Percentiles rank a stretch among this genome's conserved stretches.
Conservation (phyloP, 768 basidiomycete species). For the Cyclocybe aegerita region DNA sequence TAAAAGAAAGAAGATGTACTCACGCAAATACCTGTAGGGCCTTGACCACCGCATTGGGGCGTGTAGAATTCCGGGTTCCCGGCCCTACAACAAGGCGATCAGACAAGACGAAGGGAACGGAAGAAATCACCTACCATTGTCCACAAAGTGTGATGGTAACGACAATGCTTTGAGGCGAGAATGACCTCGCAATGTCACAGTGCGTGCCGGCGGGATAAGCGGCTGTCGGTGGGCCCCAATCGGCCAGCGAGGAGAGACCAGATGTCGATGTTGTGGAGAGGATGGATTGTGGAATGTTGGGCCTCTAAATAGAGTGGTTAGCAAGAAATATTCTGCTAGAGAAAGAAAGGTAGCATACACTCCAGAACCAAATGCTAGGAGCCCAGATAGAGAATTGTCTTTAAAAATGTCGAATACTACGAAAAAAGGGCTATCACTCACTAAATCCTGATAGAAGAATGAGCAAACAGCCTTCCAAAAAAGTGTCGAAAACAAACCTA, state of each 20-base stretch:
- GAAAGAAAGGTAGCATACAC: constrained; percentile 26
- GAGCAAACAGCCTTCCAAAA: not conserved
- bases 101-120: not conserved
- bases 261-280: constrained; percentile 26
- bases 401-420: not conserved
- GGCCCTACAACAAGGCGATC: constrained; percentile 28
- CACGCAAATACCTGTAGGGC: constrained; percentile 34
- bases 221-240: constrained; percentile 44
- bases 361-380: constrained; percentile 47
- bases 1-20: constrained; percentile 13
- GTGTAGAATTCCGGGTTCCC: constrained; percentile 41
- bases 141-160: constrained; percentile 58
- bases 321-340: constrained; percentile 11
- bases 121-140: constrained; percentile 27
- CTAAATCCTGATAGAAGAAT: constrained; percentile 11
- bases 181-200: constrained; percentile 42
- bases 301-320: constrained; percentile 25
- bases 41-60: constrained; percentile 36
- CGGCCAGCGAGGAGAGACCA: constrained; percentile 27
- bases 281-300: constrained; percentile 36
- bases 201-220: constrained; percentile 33
- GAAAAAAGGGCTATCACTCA: constrained; percentile 4
- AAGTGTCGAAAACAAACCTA: constrained; percentile 10
- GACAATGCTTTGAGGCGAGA: constrained; percentile 46
- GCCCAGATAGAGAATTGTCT: not conserved